These are phyloP conservation scores for Fusarium sp. DNA, from an alignment of 2,329 filamentous ascomycete genomes.

Conservation along the genomic window DNA sequence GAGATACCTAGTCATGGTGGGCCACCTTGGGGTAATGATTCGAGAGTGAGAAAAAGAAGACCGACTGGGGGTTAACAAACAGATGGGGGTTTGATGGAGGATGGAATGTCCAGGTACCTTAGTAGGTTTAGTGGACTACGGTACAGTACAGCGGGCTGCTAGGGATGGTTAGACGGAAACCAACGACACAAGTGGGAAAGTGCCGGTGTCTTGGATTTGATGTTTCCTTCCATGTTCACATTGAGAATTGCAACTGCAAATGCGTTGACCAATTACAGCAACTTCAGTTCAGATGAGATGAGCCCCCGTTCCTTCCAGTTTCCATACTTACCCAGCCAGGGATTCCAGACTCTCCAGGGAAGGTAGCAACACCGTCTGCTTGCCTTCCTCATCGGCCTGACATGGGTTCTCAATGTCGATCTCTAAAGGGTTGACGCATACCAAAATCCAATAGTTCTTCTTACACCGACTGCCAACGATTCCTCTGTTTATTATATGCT, in stretches of 20 bases:
- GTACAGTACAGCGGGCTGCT: constrained; percentile 9
- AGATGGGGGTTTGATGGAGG: background rate
- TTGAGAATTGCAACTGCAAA: constrained; percentile 5
- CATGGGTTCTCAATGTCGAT: background rate
- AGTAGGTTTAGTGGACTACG: background rate
- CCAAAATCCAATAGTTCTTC: background rate
- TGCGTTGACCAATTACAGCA: constrained; percentile 25
- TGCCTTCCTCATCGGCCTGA: constrained; percentile 6
- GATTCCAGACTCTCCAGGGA: constrained; percentile 2
- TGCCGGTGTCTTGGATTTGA: constrained; percentile 29
- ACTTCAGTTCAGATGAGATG: background rate
- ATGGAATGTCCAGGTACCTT: background rate
- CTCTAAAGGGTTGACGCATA: constrained; percentile 8
- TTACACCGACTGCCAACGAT: background rate
- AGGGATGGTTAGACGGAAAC: constrained; percentile 27
- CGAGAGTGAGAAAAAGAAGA: background rate
- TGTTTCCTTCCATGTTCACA: constrained; percentile 17
- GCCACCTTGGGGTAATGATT: constrained; percentile 27
- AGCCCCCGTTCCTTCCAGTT: constrained; percentile 12
- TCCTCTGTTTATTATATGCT: background rate
- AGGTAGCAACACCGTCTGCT: constrained; percentile 15
- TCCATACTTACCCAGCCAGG: background rate
- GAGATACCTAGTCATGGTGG: constrained; percentile 24
- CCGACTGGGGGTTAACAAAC: constrained; percentile 14
- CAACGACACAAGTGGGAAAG: constrained; percentile 29